Base-by-base conservation (phyloP, 164 flowering plant species). In the Saururus chinensis region DNA sequence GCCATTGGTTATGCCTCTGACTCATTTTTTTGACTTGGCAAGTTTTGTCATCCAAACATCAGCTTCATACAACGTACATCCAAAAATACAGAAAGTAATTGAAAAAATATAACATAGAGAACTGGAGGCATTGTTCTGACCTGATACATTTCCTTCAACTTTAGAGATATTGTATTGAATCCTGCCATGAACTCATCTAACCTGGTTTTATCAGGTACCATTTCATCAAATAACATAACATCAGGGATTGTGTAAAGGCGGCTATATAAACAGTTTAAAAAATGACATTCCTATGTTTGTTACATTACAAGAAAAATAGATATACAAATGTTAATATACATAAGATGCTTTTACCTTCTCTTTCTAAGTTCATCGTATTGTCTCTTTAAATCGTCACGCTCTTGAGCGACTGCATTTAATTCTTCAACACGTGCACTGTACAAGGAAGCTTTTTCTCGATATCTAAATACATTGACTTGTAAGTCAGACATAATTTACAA, bases 171-270 rank as follows among this genome's bases (percentile, higher is more conserved):
- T 35, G 84, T 70, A 73, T 89, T 91, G 71, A 91, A 95, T 56
- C 99, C 96, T 37, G 79, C 95, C 99, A 95, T 95, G 81, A 95
- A 95, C 76, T 95, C 99, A 69, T 95, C 96, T 64, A 95, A 79
- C 84, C 99, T 95, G 70, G 63, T 61, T 22, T 53, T 9, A 22
- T 1, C 56, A 53, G 22, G 21, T 19, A 19, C 7, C 22, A n/a
- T 19, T 19, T 19, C 11, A 53, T 22, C 4, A 53, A 12, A 45
- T 45, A 17, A 1, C 49, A 45, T 4, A 12, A 12, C 2, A 12
- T 17, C 49, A 45, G 14, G 2, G 6, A 30, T 30, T 6, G 6
- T 30, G 37, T 30, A 30, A 2, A 30, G 6, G 11, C 14, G 11
- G 49, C 49, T 45, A 12, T 9, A 12, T 8, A 45, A 3, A 45